These are phyloP conservation scores for Clitopilus passeckerianus DNA, from an alignment of 768 basidiomycete genomes.

Conservation along the genomic window DNA sequence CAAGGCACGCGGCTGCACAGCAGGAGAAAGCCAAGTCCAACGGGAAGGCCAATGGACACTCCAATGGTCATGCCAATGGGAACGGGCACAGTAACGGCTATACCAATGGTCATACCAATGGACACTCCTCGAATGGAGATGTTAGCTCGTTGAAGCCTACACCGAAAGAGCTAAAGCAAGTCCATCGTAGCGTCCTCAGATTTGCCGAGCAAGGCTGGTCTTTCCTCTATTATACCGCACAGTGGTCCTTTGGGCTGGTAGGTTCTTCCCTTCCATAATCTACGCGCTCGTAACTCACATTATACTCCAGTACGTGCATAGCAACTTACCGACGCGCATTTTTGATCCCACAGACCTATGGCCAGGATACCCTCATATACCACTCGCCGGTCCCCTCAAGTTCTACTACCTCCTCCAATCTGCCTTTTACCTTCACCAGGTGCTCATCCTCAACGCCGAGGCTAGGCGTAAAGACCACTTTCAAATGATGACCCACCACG, in stretches of 20 bases:
- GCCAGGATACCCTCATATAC: slow-evolving; percentile 78
- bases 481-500: slow-evolving; percentile 96
- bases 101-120: slow-evolving; percentile 29
- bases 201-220: slow-evolving; percentile 98
- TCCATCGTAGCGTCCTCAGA: slow-evolving; percentile 71
- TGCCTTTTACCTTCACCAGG: slow-evolving; percentile 89
- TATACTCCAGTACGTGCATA: slow-evolving; percentile 68
- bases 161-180: slow-evolving; percentile 48
- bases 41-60: slow-evolving; percentile 20
- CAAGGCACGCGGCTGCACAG: not conserved
- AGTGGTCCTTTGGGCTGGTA: slow-evolving; percentile 79
- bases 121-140: slow-evolving; percentile 11
- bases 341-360: slow-evolving; percentile 67
- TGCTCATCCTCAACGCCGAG: slow-evolving; percentile 90
- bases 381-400: slow-evolving; percentile 78
- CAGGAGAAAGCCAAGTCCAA: slow-evolving; percentile 8
- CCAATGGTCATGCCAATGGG: slow-evolving; percentile 29
- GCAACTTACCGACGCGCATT: slow-evolving; percentile 59
- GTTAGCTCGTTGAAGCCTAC: slow-evolving; percentile 7
- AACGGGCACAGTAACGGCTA: slow-evolving; percentile 19
- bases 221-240: slow-evolving; percentile 70
- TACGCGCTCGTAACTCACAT: slow-evolving; percentile 7
- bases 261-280: slow-evolving; percentile 29
- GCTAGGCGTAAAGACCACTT: slow-evolving; percentile 86
- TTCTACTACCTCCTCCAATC: slow-evolving; percentile 84